Base-by-base conservation (phyloP, 2,329 filamentous ascomycete species). In the Arthroderma sp. region DNA sequence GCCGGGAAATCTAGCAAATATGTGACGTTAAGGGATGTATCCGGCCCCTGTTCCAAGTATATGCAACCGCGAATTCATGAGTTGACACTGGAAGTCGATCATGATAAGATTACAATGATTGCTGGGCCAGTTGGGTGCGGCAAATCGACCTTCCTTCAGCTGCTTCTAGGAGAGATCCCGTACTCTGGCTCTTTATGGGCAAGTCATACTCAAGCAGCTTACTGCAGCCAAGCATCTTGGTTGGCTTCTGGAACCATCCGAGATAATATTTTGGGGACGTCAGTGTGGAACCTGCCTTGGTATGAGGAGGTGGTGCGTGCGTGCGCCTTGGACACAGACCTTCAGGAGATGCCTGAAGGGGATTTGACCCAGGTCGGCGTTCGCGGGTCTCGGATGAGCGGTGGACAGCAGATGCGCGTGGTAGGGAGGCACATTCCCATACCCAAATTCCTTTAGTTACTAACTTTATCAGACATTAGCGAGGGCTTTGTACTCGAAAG, bases 401-500 rank as follows among this genome's bases (percentile, higher is more conserved):
- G 63, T 4, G 63, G 63, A 1, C 61, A 65, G 54, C 62, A 60
- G 56, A 59, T 64, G 47, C 53, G 62, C 25, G 31, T 74, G 66
- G 70, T 56, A 21, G 17, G 43, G 8, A 25, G 5, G 7, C 23
- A 13, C 21, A 15, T 21, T 21, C 11, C 11, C 5, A 28, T 15
- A 3, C 4, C 13, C 21, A 49, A 21, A 28, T n/a, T 4, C 7
- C 28, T 7, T 31, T 7, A 56, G 17, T 17, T 37, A 37, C 25
- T 51, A 38, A 49, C 7, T 23, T 21, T 2, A 49, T 17, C 21
- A 49, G 44, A n/a, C 74, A 1, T 63, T 79, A 1, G 77, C 78
- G 2, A 68, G 78, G 11, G 76, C 77, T 1, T 64, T 79, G 0
- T 80, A 77, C 58, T 68, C 73, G 0, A 61, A 67, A 7, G 66